A percentile compares a stretch with the other conserved stretches of the same genome.
These are phyloP conservation scores for Vinca major DNA, from an alignment of 305 asterid genomes.

Conservation along the genomic window DNA sequence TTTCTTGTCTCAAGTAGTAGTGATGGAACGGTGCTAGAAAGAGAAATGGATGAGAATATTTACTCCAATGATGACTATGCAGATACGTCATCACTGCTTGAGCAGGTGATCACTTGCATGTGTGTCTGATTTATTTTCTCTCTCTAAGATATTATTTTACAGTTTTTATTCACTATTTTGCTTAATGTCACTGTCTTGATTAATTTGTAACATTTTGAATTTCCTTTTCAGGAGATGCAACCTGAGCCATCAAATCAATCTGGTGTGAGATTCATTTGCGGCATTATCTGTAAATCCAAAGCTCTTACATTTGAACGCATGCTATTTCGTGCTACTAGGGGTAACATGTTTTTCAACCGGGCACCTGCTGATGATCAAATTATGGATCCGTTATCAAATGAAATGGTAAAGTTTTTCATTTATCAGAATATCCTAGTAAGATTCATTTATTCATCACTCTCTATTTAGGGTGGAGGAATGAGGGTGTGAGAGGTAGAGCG, in stretches of 20 bases:
- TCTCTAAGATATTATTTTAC: too few species aligned
- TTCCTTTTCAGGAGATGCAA: conserved; percentile 64
- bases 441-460: neutral
- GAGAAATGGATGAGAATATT: conserved; percentile 73
- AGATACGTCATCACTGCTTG: conserved; percentile 66
- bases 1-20: conserved; percentile 72
- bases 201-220: conserved; percentile 6
- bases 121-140: neutral
- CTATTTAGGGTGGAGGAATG: neutral
- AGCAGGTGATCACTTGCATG: conserved; percentile 45
- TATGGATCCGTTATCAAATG: conserved; percentile 74
- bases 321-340: conserved; percentile 96
- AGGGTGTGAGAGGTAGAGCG: neutral
- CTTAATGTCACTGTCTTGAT: neutral
- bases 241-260: conserved; percentile 69
- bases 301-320: conserved; percentile 81
- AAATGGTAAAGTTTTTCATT: conserved; percentile 43
- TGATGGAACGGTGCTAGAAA: conserved; percentile 48
- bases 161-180: neutral
- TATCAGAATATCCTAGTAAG: conserved; percentile 11
- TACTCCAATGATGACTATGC: conserved; percentile 36
- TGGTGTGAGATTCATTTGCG: conserved; percentile 88
- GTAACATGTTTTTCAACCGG: conserved; percentile 96
- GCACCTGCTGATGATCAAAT: conserved; percentile 69
- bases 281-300: conserved; percentile 77